Evolutionary conservation across 2,329 filamentous ascomycete genomes (phyloP), one percentile per base, ranked within the genome.

Genomic region (Verticillium longisporum): DNA sequence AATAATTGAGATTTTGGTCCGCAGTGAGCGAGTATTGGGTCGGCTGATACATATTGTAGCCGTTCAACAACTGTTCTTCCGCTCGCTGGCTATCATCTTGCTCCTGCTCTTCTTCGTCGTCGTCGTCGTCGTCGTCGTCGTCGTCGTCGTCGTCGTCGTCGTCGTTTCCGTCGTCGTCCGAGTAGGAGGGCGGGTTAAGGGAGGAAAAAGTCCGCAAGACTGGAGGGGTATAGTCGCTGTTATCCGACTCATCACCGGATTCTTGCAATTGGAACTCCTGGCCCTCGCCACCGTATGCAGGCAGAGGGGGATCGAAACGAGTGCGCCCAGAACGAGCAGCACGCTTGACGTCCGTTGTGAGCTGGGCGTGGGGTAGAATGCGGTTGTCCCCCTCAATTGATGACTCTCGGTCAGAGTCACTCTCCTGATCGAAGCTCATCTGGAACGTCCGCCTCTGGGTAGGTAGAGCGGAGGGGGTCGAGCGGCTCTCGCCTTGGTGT

Each of bases 251-350:
- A 34, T 61, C 63, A 41, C 61, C 55, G 31, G 38, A 45, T 11
- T 61, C 56, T 41, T 57, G 15, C 50, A 56, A 56, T 63, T 64
- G 33, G 54, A 61, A 57, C 61, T 61, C 55, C 34, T 61, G n/a
- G 34, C 53, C 13, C 57, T 50, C 3, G 13, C 18, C 31, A 26
- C 32, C 9, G 45, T 53, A 53, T 10, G n/a, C 4, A 10, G 45
- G 45, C n/a, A 53, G 45, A 26, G 18, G 9, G 1, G 38, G 6
- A 18, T 26, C n/a, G 15, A 56, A 56, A 56, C 18, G 18, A 7
- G 61, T 57, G 36, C 31, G 38, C 37, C 33, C 32, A 2, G 26
- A 31, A 59, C 21, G 31, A 7, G 38, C 26, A 38, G 38, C 18
- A 21, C 0, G n/a, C 7, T 53, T 6, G 45, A 9, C 10, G 45